phyloP scores from a whole-genome alignment of 2,329 filamentous ascomycete genomes.

The Trichoderma guizhouense region DNA sequence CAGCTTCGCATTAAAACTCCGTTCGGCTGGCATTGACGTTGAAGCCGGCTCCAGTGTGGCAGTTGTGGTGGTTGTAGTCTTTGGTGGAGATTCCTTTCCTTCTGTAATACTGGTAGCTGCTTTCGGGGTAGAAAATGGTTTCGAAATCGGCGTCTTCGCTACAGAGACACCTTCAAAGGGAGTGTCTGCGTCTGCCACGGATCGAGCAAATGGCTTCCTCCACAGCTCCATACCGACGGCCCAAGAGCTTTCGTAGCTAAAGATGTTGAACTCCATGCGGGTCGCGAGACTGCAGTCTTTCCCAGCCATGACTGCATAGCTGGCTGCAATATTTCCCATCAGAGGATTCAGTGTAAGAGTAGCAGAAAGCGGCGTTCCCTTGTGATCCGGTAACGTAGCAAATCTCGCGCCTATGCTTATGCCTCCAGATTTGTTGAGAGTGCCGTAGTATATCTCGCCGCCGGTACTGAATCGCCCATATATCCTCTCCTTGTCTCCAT shows the following conservation, averaged over 20 bases:
- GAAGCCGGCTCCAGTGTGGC: neutral
- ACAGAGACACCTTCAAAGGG: neutral
- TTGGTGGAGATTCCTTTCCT: neutral
- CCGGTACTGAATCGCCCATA: constrained; percentile 86
- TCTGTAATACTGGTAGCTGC: neutral
- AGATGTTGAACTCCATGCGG: constrained; percentile 94
- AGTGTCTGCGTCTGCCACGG: constrained; percentile 34
- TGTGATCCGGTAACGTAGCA: constrained; percentile 75
- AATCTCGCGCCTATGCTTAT: constrained; percentile 87
- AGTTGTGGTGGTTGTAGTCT: neutral
- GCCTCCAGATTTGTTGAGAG: constrained; percentile 89
- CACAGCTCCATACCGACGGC: constrained; percentile 90
- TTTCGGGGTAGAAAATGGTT: neutral
- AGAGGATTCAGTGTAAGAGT: constrained; percentile 90
- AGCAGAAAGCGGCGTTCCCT: constrained; percentile 87
- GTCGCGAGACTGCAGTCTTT: constrained; percentile 81
- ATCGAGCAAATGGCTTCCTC: constrained; percentile 57
- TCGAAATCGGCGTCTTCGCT: neutral
- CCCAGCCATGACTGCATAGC: constrained; percentile 86
- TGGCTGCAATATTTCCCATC: constrained; percentile 89
- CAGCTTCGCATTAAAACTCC: constrained; percentile 55
- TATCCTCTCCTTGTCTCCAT: constrained; percentile 54
- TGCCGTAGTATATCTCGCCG: constrained; percentile 92
- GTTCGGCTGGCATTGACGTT: constrained; percentile 8
- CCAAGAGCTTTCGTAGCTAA: constrained; percentile 95